A percentile compares a stretch with the other conserved stretches of the same genome.
These are phyloP conservation scores for Podospora anserina DNA, from an alignment of 495 filamentous ascomycete genomes.

Conservation along the genomic window DNA sequence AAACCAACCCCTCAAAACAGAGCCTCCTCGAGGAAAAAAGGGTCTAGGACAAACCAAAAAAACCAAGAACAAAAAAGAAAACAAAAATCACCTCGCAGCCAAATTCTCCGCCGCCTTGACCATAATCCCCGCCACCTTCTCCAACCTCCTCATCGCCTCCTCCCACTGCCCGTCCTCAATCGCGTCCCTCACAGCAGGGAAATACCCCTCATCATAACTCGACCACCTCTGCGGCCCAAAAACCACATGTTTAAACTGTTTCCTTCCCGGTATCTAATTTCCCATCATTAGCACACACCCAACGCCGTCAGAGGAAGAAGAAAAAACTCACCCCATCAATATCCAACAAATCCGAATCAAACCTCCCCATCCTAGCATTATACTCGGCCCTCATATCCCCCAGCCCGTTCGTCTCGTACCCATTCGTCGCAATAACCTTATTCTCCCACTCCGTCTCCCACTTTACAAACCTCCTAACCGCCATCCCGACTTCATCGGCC, in stretches of 20 bases:
- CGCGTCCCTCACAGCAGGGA: constrained; percentile 82
- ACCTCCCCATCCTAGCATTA: constrained; percentile 69
- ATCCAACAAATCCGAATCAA: constrained; percentile 83
- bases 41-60: neutral
- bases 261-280: constrained; percentile 72
- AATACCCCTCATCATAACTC: constrained; percentile 65
- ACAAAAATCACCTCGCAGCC: constrained; percentile 2
- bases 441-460: constrained; percentile 73
- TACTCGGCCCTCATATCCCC: constrained; percentile 62
- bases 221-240: constrained; percentile 81
- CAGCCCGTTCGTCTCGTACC: constrained; percentile 65
- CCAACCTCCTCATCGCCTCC: constrained; percentile 63
- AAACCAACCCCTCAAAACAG: neutral
- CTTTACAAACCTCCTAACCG: constrained; percentile 62
- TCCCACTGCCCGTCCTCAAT: constrained; percentile 69
- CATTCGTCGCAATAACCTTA: constrained; percentile 59
- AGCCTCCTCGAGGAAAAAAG: neutral
- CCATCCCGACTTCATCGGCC: constrained; percentile 53
- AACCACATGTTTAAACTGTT: constrained; percentile 92
- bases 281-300: neutral
- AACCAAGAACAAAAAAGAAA: neutral
- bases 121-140: constrained; percentile 68
- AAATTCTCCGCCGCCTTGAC: constrained; percentile 53
- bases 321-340: constrained; percentile 63
- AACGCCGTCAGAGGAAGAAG: neutral